phyloP scores from a whole-genome alignment of 2,329 filamentous ascomycete species.

The Plenodomus tracheiphilus region DNA sequence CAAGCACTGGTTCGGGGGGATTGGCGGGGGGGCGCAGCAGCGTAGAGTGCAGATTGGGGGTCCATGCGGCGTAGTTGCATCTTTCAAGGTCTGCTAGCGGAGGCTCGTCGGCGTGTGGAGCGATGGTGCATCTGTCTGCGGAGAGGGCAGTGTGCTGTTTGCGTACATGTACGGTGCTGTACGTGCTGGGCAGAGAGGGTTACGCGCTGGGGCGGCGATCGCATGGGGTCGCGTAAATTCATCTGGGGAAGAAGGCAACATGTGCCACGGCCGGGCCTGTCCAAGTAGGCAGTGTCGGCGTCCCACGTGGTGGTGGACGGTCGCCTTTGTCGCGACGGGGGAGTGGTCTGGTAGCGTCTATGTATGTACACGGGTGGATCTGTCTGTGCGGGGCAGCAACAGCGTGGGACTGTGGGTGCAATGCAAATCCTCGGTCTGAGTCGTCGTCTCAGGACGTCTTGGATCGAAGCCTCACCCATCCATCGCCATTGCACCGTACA shows the following conservation, averaged over 20 bases:
- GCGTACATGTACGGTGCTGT: no score
- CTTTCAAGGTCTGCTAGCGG: slow-evolving; percentile 9
- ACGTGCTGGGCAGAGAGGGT: no score
- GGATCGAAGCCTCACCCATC: slow-evolving; percentile 2
- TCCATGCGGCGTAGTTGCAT: slow-evolving; percentile 4
- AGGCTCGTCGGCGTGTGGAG: slow-evolving; percentile 9
- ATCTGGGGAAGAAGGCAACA: no score
- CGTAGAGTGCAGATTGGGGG: background rate
- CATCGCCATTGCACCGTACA: slow-evolving; percentile 3
- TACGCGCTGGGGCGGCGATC: no score
- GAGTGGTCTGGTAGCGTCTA: background rate
- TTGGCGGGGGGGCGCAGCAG: slow-evolving; percentile 8
- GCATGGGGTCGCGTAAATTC: no score
- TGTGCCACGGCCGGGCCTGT: background rate
- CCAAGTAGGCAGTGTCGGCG: slow-evolving; percentile 1
- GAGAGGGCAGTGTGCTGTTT: background rate
- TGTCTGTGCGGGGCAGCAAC: slow-evolving; percentile 25
- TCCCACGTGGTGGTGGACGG: slow-evolving; percentile 1
- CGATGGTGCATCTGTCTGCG: slow-evolving; percentile 1
- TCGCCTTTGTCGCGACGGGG: slow-evolving; percentile 5
- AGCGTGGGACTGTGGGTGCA: slow-evolving; percentile 7
- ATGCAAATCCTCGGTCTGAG: slow-evolving; percentile 21
- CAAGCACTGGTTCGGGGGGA: slow-evolving; percentile 3
- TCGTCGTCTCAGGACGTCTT: slow-evolving; percentile 14
- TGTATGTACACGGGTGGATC: slow-evolving; percentile 5